These are phyloP conservation scores for Aspergillus awamori DNA, from an alignment of 2,329 filamentous ascomycete genomes.

Conservation along the genomic window DNA sequence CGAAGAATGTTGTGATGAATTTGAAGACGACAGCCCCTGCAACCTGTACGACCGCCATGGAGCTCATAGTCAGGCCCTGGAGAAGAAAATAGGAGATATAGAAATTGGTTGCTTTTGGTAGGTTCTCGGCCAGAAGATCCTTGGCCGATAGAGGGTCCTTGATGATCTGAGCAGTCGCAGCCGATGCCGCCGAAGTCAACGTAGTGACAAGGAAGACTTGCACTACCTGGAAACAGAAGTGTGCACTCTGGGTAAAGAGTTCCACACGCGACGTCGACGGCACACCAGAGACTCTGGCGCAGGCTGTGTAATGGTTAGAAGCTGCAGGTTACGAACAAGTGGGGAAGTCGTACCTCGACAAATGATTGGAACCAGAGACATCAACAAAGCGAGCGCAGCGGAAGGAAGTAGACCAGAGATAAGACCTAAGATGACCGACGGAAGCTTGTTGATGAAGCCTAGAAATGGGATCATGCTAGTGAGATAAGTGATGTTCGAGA, in stretches of 20 bases:
- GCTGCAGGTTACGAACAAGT: background rate
- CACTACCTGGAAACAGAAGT: constrained; percentile 73
- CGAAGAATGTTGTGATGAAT: constrained; percentile 71
- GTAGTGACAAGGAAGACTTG: constrained; percentile 91
- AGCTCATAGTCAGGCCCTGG: constrained; percentile 78
- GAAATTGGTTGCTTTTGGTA: constrained; percentile 89
- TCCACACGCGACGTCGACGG: constrained; percentile 80
- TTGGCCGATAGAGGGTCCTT: constrained; percentile 66
- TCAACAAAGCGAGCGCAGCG: constrained; percentile 76
- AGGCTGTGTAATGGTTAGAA: constrained; percentile 52
- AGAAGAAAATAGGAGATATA: constrained; percentile 95
- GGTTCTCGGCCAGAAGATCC: constrained; percentile 68
- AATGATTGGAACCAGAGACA: constrained; percentile 82
- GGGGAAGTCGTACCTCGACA: constrained; percentile 65
- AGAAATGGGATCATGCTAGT: constrained; percentile 60
- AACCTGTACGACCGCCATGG: constrained; percentile 72
- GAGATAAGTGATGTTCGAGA: constrained; percentile 81
- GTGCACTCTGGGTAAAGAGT: constrained; percentile 85
- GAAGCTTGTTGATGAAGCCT: constrained; percentile 73
- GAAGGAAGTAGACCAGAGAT: constrained; percentile 83
- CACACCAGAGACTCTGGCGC: constrained; percentile 77
- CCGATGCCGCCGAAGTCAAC: constrained; percentile 76
- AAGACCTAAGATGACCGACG: constrained; percentile 70
- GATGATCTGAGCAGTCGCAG: constrained; percentile 67
- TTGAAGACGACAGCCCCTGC: constrained; percentile 72